Conservation (phyloP, 169 alveolate genomes). For the Plasmodium inui region DNA sequence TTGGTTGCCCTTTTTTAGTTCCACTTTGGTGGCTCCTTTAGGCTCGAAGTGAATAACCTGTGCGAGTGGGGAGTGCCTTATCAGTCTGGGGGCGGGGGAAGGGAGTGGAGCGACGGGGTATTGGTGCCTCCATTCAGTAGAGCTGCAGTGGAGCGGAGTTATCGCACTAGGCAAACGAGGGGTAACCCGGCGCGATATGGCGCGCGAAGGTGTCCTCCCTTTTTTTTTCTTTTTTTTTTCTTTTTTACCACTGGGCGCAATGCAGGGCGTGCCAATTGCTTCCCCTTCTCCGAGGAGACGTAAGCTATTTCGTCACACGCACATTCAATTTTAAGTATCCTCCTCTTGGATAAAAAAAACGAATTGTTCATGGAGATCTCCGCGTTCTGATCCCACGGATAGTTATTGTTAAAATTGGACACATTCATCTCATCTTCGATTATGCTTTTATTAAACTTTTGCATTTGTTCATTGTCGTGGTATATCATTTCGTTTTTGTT, state of each 20-base stretch:
- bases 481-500: constrained; percentile 46
- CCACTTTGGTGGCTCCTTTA: background rate
- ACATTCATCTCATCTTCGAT: constrained; percentile 40
- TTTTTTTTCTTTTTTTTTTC: background rate
- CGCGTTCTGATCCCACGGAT: constrained; percentile 48
- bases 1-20: background rate
- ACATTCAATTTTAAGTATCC: constrained; percentile 43
- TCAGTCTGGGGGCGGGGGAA: background rate
- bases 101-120: background rate
- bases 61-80: background rate
- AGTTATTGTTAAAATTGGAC: constrained; percentile 14
- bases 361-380: constrained; percentile 50
- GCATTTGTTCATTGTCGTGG: constrained; percentile 47
- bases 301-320: constrained; percentile 34
- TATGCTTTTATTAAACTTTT: constrained; percentile 33
- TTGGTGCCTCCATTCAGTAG: background rate
- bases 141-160: background rate
- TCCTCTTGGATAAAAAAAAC: constrained; percentile 34
- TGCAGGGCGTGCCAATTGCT: background rate
- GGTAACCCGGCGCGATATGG: background rate
- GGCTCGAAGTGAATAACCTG: background rate
- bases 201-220: background rate
- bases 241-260: constrained; percentile 1
- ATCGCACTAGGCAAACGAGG: background rate
- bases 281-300: constrained; percentile 11